These are phyloP conservation scores for Malus sieversii DNA, from an alignment of 306 rosid genomes.

Conservation along the genomic window DNA sequence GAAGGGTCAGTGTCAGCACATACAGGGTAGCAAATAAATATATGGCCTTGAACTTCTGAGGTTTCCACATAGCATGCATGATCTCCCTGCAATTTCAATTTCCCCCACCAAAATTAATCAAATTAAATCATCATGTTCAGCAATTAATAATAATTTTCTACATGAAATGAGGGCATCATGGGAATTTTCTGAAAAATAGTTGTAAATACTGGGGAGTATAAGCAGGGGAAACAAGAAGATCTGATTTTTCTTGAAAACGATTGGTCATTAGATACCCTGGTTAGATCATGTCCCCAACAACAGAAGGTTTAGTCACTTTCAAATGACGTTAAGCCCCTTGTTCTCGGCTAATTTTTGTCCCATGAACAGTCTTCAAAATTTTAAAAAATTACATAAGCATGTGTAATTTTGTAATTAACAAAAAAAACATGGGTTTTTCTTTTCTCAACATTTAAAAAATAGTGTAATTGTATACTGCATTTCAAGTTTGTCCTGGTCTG, in stretches of 20 bases:
- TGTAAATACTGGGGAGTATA: not conserved
- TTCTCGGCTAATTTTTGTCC: not conserved
- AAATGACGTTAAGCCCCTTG: constrained; percentile 24
- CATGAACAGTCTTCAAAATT: not conserved
- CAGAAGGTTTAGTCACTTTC: constrained; percentile 42
- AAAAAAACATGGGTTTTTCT: constrained; percentile 17
- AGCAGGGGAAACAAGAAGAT: not conserved
- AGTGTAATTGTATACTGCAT: not conserved
- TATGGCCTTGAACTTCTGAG: constrained; percentile 86
- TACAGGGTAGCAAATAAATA: constrained; percentile 75
- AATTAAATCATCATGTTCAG: not conserved
- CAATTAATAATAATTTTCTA: not conserved
- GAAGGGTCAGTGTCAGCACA: constrained; percentile 91
- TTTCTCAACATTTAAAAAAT: not conserved
- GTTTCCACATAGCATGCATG: constrained; percentile 99
- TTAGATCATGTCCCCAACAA: constrained; percentile 31
- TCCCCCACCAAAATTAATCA: not conserved
- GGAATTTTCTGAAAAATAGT: not conserved
- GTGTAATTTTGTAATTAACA: constrained; percentile 16
- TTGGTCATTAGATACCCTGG: constrained; percentile 23
- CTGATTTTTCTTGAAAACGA: constrained; percentile 1
- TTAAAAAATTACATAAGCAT: not conserved
- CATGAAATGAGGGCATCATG: constrained; percentile 12
- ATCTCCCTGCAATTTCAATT: constrained; percentile 60
- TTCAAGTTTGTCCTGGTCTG: not conserved